Percentiles rank a stretch among this genome's conserved stretches.
phyloP scores from a whole-genome alignment of 2,329 filamentous ascomycete genomes.

The Cercospora sp. region DNA sequence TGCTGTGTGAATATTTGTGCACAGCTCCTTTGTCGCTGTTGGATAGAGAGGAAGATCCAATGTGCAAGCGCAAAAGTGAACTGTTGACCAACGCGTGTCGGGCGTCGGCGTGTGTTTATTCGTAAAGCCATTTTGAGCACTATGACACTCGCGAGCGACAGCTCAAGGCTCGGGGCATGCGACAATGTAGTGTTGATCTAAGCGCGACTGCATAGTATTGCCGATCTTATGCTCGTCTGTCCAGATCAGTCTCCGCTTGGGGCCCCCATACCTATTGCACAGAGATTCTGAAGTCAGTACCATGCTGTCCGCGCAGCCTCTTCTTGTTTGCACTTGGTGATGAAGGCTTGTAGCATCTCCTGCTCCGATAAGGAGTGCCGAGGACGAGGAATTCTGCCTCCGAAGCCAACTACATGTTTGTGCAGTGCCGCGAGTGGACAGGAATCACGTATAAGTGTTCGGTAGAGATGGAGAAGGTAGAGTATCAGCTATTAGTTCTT shows the following conservation, averaged over 20 bases:
- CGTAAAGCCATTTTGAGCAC: neutral
- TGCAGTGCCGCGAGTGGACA: neutral
- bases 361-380: neutral
- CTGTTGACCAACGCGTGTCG: neutral
- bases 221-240: neutral
- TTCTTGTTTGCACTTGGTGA: neutral
- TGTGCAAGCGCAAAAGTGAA: neutral
- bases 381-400: neutral
- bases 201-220: neutral
- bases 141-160: neutral
- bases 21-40: neutral
- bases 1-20: neutral
- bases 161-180: neutral
- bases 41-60: neutral
- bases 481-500: neutral
- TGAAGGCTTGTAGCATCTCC: neutral
- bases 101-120: neutral
- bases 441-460: too few species aligned
- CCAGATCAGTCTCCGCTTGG: neutral
- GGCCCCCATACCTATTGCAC: neutral
- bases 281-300: neutral
- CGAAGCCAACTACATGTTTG: neutral
- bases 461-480: neutral
- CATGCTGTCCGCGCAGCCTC: neutral
- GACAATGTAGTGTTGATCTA: neutral